phyloP scores from a whole-genome alignment of 345 rosid species.

The Eucalyptus shirleyi region DNA sequence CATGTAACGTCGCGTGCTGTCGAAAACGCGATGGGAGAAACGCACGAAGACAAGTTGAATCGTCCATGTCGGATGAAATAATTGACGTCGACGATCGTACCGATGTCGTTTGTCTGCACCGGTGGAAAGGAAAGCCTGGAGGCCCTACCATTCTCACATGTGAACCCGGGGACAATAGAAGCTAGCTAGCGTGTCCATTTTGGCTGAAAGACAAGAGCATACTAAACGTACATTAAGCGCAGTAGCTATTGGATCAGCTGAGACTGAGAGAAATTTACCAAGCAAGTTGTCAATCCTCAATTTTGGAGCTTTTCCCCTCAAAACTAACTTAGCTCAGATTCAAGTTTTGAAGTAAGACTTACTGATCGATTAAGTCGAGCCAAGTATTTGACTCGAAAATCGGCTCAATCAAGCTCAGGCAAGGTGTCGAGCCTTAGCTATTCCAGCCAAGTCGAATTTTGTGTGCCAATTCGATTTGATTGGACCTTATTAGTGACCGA shows the following conservation, averaged over 20 bases:
- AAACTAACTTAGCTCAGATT: neutral
- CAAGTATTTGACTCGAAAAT: neutral
- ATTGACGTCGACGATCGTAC: neutral
- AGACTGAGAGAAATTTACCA: neutral
- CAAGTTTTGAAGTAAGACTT: neutral
- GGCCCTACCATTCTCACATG: neutral
- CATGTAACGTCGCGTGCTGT: neutral
- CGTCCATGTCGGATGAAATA: neutral
- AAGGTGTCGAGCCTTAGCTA: rapidly evolving
- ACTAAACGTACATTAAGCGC: neutral
- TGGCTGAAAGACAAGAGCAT: neutral
- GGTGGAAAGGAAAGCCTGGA: neutral
- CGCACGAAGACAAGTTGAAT: neutral
- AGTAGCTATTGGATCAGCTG: neutral
- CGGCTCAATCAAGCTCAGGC: neutral
- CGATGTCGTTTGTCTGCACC: neutral
- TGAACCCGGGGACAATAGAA: neutral
- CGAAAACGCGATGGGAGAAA: neutral
- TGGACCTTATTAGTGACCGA: neutral
- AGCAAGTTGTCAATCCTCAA: neutral
- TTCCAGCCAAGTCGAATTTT: neutral
- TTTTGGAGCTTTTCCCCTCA: neutral
- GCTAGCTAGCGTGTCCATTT: neutral
- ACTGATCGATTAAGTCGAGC: neutral
- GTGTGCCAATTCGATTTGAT: neutral